A percentile compares a stretch with the other conserved stretches of the same genome.
Conservation (phyloP, 306 rosid genomes). For the Casuarina glauca region DNA sequence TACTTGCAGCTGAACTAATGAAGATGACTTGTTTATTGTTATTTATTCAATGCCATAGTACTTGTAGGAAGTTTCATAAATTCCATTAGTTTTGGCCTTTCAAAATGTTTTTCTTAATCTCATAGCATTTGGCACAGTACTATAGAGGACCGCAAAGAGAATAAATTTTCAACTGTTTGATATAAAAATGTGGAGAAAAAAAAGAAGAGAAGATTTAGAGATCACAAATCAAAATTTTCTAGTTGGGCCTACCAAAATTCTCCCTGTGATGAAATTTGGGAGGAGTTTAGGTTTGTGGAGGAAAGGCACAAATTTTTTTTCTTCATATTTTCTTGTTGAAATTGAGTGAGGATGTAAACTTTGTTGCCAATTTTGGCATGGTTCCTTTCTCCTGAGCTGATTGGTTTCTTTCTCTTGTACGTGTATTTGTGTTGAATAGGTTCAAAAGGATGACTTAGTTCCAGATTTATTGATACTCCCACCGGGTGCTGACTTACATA, state of each 20-base stretch:
- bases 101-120: neutral
- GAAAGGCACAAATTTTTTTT: neutral
- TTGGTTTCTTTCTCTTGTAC: neutral
- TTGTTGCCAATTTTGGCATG: neutral
- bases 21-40: neutral
- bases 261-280: neutral
- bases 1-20: neutral
- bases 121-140: neutral
- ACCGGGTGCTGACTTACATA: slow-evolving; percentile 78
- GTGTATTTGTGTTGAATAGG: slow-evolving; percentile 46
- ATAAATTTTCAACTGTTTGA: neutral
- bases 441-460: slow-evolving; percentile 68
- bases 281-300: neutral
- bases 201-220: neutral
- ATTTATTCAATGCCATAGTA: neutral
- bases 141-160: neutral
- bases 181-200: neutral
- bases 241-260: neutral
- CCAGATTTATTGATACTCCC: slow-evolving; percentile 85
- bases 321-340: slow-evolving; percentile 2
- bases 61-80: neutral
- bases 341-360: neutral
- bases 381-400: neutral
- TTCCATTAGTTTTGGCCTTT: neutral
- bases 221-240: neutral